Evolutionary conservation across 1,284 basidiomycete genomes (phyloP).

Genomic region (Boletellus deceptivus): DNA sequence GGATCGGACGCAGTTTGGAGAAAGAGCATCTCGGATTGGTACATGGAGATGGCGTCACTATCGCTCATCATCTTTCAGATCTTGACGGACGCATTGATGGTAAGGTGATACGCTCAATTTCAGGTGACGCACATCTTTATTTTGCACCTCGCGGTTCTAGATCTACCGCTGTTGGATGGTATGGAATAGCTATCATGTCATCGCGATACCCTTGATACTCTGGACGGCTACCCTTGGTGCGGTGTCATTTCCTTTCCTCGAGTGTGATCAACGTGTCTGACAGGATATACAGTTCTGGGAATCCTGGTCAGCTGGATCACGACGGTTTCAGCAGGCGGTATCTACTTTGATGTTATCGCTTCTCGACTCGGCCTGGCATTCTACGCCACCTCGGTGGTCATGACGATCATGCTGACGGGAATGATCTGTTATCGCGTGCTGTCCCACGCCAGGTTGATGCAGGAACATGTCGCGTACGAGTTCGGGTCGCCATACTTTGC

Average conservation of each 20-base stretch:
- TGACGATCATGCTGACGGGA: conserved; percentile 7
- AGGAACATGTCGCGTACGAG: not conserved
- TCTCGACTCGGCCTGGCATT: not conserved
- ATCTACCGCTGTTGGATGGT: conserved; percentile 9
- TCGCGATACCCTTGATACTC: conserved; percentile 14
- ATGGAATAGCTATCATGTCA: conserved; percentile 8
- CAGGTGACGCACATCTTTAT: not conserved
- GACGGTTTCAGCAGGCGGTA: not conserved
- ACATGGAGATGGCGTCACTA: conserved; percentile 3
- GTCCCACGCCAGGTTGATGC: not conserved
- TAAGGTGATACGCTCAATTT: not conserved
- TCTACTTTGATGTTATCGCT: no score
- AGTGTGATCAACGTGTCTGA: not conserved
- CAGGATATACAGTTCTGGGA: conserved; percentile 7
- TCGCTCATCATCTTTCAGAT: conserved; percentile 12
- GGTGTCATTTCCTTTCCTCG: not conserved
- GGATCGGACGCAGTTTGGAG: conserved; percentile 1
- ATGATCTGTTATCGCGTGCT: conserved; percentile 17
- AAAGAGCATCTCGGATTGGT: conserved; percentile 1
- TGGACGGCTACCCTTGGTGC: conserved; percentile 13
- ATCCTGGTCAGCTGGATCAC: not conserved
- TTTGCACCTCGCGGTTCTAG: not conserved
- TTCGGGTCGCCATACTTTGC: conserved; percentile 5
- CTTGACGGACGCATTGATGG: conserved; percentile 19
- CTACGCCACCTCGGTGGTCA: conserved; percentile 3